Conservation (phyloP, 371 early-diverging fungal genomes). For the Mortierella polycephala region DNA sequence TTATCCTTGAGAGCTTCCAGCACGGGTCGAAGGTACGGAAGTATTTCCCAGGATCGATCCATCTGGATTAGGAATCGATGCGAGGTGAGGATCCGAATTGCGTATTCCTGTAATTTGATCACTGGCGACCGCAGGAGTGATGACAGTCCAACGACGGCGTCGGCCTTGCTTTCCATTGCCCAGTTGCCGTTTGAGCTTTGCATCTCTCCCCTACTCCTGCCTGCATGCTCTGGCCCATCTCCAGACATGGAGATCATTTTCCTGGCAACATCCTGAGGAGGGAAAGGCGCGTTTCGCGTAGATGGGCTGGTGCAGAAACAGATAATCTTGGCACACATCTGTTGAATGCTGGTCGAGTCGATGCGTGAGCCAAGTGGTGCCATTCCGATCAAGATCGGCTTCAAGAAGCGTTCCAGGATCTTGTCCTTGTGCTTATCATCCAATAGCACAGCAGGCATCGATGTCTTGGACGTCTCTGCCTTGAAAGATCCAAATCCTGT, state of each 20-base stretch:
- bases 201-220: not conserved
- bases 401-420: conserved; percentile 23
- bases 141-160: conserved; percentile 6
- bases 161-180: not conserved
- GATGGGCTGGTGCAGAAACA: conserved; percentile 17
- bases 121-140: conserved; percentile 19
- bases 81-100: conserved; percentile 25
- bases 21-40: conserved; percentile 3
- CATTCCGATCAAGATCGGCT: conserved; percentile 16
- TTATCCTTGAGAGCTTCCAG: conserved; percentile 16
- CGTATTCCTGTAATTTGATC: conserved; percentile 44
- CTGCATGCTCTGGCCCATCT: not conserved
- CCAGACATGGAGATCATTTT: conserved; percentile 17
- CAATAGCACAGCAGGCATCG: not conserved
- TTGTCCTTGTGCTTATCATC: conserved; percentile 10
- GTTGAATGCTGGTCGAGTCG: conserved; percentile 31
- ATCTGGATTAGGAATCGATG: conserved; percentile 17
- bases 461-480: not conserved
- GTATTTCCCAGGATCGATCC: conserved; percentile 20
- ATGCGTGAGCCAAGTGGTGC: conserved; percentile 17
- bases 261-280: conserved; percentile 6
- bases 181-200: not conserved
- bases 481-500: not conserved
- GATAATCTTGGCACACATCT: conserved; percentile 39
- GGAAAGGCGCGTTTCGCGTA: conserved; percentile 9